Evolutionary conservation across 208 protist species (phyloP), one percentile per base, ranked within the genome.

Genomic region (Crithidia thermophila): DNA sequence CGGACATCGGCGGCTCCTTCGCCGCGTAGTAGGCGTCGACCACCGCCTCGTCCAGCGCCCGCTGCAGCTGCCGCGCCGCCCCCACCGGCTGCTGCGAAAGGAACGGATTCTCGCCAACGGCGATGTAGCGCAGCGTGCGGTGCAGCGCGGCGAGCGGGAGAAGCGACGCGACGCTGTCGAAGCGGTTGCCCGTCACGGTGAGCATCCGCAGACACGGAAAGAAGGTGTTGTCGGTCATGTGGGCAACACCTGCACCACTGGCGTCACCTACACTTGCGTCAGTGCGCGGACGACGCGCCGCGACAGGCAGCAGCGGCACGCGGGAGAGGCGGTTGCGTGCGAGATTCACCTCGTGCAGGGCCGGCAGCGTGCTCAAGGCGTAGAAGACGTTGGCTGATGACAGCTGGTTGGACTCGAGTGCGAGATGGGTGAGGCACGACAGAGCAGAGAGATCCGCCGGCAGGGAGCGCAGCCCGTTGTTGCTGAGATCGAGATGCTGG

Each of bases 271-370:
- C 55, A 18, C 25, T 31, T 1, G 16, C 28, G 0, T 39, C n/a
- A 1, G 18, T 2, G 3, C 2, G 18, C 4, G 25, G 13, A 21
- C 8, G 37, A 20, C 20, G 25, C 0, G 11, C 37, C 6, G 53
- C 7, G 37, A 84, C 82, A 30, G 75, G 81, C 20, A 94, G 52
- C 27, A 69, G 76, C 0, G 87, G 87, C 3, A 96, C 79, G 42
- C 51, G 40, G 7, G 71, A 72, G 25, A 96, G 75, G 25, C 77
- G 73, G 67, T 96, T 96, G 56, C 85, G 58, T 52, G 93, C 88
- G 5, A 96, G 65, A 61, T 96, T 94, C n/a, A 94, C 81, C 61
- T 91, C 89, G 39, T 82, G 43, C 11, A 96, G 74, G 9, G 88
- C 82, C 18, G 91, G 91, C 87, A 94, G 90, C 20, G 88, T 91